These are phyloP conservation scores for Paspalum notatum DNA, from an alignment of 176 grass and related monocot genomes.

Conservation along the genomic window DNA sequence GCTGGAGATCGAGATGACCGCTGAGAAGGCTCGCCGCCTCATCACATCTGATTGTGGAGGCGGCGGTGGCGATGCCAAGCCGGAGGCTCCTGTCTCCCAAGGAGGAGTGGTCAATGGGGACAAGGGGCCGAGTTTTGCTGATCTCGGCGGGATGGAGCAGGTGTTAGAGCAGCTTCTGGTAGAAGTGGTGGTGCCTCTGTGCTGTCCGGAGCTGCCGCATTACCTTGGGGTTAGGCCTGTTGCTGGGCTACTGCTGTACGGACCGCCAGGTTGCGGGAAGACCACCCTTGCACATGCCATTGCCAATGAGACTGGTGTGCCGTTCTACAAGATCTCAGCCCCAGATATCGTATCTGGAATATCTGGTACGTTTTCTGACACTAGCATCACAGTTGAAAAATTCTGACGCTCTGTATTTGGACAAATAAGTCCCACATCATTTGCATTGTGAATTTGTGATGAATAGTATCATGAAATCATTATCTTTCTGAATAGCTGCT, in stretches of 20 bases:
- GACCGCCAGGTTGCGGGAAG: slow-evolving; percentile 81
- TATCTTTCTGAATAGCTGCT: too few species aligned
- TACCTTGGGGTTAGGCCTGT: slow-evolving; percentile 71
- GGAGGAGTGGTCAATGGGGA: slow-evolving; percentile 16
- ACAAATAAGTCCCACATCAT: too few species aligned
- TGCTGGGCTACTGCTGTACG: slow-evolving; percentile 70
- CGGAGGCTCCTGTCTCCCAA: neutral
- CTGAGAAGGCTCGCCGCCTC: slow-evolving; percentile 55
- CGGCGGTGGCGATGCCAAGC: slow-evolving; percentile 19
- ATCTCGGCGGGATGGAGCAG: slow-evolving; percentile 65
- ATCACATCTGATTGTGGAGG: slow-evolving; percentile 36
- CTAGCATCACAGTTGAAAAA: too few species aligned
- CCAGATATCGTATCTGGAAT: slow-evolving; percentile 21
- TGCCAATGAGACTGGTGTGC: slow-evolving; percentile 78
- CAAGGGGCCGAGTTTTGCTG: slow-evolving; percentile 53
- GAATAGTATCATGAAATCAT: too few species aligned
- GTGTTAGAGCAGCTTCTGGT: slow-evolving; percentile 74
- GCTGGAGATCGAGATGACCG: slow-evolving; percentile 61
- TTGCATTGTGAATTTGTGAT: too few species aligned
- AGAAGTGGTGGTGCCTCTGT: slow-evolving; percentile 80
- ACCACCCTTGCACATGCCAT: slow-evolving; percentile 83
- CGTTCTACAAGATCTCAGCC: too few species aligned
- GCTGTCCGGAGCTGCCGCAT: slow-evolving; percentile 63
- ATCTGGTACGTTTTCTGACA: too few species aligned
- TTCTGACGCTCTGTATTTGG: too few species aligned